A percentile compares a stretch with the other conserved stretches of the same genome.
Conservation (phyloP, 371 early-diverging fungal species). For the Actinomortierella wolfii region DNA sequence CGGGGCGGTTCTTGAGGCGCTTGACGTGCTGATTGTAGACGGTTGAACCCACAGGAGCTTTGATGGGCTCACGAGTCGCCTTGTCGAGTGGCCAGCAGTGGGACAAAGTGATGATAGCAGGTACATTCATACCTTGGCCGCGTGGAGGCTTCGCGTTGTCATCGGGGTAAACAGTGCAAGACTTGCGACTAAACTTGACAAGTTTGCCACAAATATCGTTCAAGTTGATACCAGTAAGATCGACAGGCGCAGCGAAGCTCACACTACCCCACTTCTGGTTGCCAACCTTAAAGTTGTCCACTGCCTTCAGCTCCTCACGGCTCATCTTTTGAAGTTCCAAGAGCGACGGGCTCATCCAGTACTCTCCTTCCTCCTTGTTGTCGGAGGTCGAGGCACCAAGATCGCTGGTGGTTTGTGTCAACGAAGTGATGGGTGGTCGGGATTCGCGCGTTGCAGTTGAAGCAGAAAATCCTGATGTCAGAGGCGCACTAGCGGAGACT, state of each 20-base stretch:
- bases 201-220: slow-evolving; percentile 82
- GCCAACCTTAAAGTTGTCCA: slow-evolving; percentile 78
- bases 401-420: not conserved
- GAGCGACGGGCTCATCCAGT: slow-evolving; percentile 70
- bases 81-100: slow-evolving; percentile 85
- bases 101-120: slow-evolving; percentile 79
- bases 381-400: not conserved
- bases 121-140: slow-evolving; percentile 89
- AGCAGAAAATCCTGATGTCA: slow-evolving; percentile 7
- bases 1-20: slow-evolving; percentile 66
- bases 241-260: slow-evolving; percentile 78
- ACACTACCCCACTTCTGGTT: slow-evolving; percentile 77
- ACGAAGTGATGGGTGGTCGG: slow-evolving; percentile 1
- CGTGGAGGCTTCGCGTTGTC: slow-evolving; percentile 76
- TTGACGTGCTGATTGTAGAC: slow-evolving; percentile 68
- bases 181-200: slow-evolving; percentile 71
- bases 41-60: slow-evolving; percentile 70
- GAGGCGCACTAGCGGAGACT: slow-evolving; percentile 2
- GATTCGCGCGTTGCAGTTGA: not conserved
- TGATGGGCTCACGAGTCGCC: slow-evolving; percentile 69
- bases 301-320: slow-evolving; percentile 70
- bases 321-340: slow-evolving; percentile 59
- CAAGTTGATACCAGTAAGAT: slow-evolving; percentile 70
- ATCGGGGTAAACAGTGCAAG: slow-evolving; percentile 84
- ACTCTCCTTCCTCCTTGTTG: slow-evolving; percentile 47